Conservation (phyloP, 495 filamentous ascomycete species). For the Lindgomyces ingoldianus region DNA sequence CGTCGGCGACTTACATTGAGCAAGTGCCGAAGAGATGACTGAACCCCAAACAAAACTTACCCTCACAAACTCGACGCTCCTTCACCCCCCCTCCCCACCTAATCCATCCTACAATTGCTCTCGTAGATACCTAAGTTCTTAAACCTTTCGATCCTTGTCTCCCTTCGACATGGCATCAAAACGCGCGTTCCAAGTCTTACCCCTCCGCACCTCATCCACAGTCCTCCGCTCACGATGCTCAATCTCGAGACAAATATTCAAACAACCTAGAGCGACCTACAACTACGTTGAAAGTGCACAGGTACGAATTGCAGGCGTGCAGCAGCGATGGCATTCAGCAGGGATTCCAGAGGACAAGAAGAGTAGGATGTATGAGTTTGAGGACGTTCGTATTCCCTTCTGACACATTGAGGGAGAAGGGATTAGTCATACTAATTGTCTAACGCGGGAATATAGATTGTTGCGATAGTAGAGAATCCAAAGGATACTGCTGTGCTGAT, state of each 20-base stretch:
- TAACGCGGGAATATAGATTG: not conserved
- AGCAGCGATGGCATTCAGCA: conserved; percentile 20
- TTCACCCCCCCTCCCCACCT: not conserved
- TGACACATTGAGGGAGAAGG: not conserved
- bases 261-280: too few species aligned
- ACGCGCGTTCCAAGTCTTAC: conserved; percentile 11
- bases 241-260: not conserved
- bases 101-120: too few species aligned
- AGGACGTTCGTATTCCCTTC: conserved; percentile 22
- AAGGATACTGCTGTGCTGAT: not conserved
- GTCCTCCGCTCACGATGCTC: conserved; percentile 13
- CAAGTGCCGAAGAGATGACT: not conserved
- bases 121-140: too few species aligned
- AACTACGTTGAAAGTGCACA: too few species aligned
- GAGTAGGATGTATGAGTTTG: conserved; percentile 23
- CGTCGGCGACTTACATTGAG: conserved; percentile 13
- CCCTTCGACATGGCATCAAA: conserved; percentile 20
- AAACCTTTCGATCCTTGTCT: not conserved
- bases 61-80: too few species aligned
- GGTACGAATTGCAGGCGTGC: too few species aligned
- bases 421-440: not conserved
- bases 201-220: conserved; percentile 10
- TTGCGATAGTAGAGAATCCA: not conserved
- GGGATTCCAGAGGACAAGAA: not conserved
- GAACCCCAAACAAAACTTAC: not conserved